Percentiles rank a stretch among this genome's conserved stretches.
These are phyloP conservation scores for Hypomontagnella monticulosa DNA, from an alignment of 495 filamentous ascomycete species.

Conservation along the genomic window DNA sequence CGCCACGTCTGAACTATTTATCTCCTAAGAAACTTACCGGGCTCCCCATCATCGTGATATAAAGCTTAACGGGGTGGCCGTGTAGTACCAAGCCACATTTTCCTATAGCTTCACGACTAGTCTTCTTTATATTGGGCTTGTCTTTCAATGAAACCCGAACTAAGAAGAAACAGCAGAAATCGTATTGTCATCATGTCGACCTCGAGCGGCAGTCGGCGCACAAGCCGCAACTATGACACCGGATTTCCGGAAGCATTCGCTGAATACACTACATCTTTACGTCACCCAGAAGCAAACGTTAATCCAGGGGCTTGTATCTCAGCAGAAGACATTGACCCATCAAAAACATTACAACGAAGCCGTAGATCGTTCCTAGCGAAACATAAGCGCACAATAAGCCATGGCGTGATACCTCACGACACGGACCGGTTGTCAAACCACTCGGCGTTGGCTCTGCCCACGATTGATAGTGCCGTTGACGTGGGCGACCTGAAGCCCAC, in stretches of 20 bases:
- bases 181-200: constrained; percentile 34
- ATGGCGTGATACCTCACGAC: constrained; percentile 27
- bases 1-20: not conserved
- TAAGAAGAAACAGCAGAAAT: constrained; percentile 28
- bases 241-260: constrained; percentile 46
- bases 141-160: not conserved
- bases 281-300: constrained; percentile 44
- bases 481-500: constrained; percentile 25
- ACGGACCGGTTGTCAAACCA: constrained; percentile 4
- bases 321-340: constrained; percentile 44
- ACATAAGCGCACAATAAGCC: constrained; percentile 39
- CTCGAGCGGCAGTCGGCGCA: constrained; percentile 36
- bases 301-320: constrained; percentile 43
- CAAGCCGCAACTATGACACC: constrained; percentile 43
- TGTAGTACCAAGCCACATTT: constrained; percentile 8
- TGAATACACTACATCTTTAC: constrained; percentile 43
- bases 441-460: constrained; percentile 15
- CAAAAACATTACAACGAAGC: constrained; percentile 41
- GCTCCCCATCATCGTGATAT: constrained; percentile 7
- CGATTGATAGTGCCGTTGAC: constrained; percentile 29
- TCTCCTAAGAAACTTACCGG: not conserved
- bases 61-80: constrained; percentile 6
- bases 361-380: constrained; percentile 43
- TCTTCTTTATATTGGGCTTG: constrained; percentile 8
- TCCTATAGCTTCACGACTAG: not conserved